These are phyloP conservation scores for Penicillium fimorum DNA, from an alignment of 495 filamentous ascomycete species.

Conservation along the genomic window DNA sequence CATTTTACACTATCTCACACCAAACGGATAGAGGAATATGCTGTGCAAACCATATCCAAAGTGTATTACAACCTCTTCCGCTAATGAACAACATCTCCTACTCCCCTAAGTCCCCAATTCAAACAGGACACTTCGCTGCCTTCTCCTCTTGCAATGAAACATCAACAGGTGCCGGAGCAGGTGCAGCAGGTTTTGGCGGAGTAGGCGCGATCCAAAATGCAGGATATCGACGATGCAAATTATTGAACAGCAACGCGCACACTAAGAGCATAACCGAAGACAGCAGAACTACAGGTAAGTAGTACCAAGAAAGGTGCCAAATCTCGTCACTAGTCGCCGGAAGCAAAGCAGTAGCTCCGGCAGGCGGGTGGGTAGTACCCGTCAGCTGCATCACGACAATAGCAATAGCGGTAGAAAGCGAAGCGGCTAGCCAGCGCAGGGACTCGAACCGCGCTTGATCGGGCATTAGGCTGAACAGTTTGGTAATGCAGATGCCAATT, in stretches of 20 bases:
- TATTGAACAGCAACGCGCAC: constrained; percentile 68
- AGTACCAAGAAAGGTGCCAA: constrained; percentile 64
- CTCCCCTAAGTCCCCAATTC: not conserved
- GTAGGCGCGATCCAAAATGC: constrained; percentile 59
- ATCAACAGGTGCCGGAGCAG: constrained; percentile 6
- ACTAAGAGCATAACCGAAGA: constrained; percentile 59
- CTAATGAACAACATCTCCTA: not conserved
- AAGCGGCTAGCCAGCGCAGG: constrained; percentile 64
- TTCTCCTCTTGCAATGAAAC: constrained; percentile 8
- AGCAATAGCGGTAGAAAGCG: constrained; percentile 61
- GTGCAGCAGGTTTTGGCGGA: constrained; percentile 5
- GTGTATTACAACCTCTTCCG: not conserved
- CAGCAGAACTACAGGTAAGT: constrained; percentile 61
- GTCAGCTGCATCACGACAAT: constrained; percentile 72
- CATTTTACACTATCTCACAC: not conserved
- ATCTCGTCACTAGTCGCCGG: constrained; percentile 59
- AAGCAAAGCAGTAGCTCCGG: constrained; percentile 77
- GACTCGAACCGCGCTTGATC: constrained; percentile 43
- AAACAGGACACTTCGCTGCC: constrained; percentile 14
- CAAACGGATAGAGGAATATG: not conserved
- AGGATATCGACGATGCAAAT: constrained; percentile 68
- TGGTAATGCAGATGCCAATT: constrained; percentile 61
- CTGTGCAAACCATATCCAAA: not conserved
- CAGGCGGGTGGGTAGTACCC: constrained; percentile 76
- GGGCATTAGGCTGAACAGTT: constrained; percentile 62